These are phyloP conservation scores for Talaromyces marneffei DNA, from an alignment of 2,329 filamentous ascomycete genomes.

Conservation along the genomic window DNA sequence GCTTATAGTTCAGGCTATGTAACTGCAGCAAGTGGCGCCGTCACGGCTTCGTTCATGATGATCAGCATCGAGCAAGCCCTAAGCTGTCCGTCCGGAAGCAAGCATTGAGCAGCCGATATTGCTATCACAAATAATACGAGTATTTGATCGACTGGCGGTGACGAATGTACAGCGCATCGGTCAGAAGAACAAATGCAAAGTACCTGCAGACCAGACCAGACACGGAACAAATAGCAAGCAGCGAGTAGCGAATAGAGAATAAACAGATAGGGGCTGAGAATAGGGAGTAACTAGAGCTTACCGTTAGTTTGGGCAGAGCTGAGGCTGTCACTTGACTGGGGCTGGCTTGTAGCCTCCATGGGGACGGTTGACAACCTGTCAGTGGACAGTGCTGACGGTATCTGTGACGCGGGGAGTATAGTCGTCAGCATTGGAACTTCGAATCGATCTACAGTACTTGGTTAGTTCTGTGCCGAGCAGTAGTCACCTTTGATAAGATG, in stretches of 20 bases:
- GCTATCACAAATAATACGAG: conserved; percentile 4
- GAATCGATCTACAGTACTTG: background rate
- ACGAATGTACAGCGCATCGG: conserved; percentile 12
- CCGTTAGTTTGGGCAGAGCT: conserved; percentile 4
- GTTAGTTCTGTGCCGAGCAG: background rate
- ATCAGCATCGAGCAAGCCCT: background rate
- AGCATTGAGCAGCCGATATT: background rate
- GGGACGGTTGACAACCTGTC: background rate
- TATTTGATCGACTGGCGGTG: conserved; percentile 10
- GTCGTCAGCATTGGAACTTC: background rate
- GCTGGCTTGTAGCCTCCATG: conserved; percentile 6
- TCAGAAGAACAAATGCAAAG: conserved; percentile 6
- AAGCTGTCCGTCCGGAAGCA: background rate
- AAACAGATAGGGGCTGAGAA: conserved; percentile 5
- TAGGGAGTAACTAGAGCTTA: background rate
- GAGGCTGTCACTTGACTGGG: conserved; percentile 11
- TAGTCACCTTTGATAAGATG: background rate
- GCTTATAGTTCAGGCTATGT: conserved; percentile 3
- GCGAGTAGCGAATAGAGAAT: background rate
- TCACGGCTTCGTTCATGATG: background rate
- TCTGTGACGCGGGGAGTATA: background rate
- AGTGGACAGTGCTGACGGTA: conserved; percentile 1
- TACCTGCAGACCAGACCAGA: background rate
- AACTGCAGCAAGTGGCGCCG: conserved; percentile 8
- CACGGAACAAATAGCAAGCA: background rate